These are phyloP conservation scores for Chlorella variabilis DNA, from an alignment of 163 green algal genomes.

Conservation along the genomic window DNA sequence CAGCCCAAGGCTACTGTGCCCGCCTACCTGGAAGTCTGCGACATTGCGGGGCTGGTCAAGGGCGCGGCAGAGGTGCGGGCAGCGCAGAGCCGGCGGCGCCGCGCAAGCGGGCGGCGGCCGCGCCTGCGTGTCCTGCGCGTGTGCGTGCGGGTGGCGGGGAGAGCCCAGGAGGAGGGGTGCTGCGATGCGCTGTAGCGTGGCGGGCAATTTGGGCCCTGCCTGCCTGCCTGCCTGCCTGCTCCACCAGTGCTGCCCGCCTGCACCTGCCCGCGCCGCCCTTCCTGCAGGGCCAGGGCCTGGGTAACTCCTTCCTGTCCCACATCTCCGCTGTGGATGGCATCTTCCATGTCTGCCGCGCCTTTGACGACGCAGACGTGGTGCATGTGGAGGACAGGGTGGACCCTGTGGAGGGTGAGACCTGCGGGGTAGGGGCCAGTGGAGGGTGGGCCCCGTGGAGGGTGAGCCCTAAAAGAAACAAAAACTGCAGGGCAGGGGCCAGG, in stretches of 20 bases:
- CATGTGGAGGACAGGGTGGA: conserved; percentile 96
- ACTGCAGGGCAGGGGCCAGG: too few relatives aligned
- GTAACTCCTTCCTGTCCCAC: conserved; percentile 98
- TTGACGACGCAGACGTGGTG: conserved; percentile 94
- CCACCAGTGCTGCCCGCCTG: too few relatives aligned
- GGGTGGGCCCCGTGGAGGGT: not conserved
- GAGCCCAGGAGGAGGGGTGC: too few relatives aligned
- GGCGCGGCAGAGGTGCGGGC: conserved; percentile 51
- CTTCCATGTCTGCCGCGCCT: conserved; percentile 94
- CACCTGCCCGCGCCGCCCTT: conserved; percentile 46
- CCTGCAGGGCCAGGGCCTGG: conserved; percentile 89
- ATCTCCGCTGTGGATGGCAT: conserved; percentile 97
- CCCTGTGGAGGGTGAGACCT: conserved; percentile 69
- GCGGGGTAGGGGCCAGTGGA: not conserved
- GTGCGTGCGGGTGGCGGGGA: too few relatives aligned
- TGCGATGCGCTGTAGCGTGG: too few relatives aligned
- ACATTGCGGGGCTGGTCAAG: conserved; percentile 98
- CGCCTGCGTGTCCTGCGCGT: too few relatives aligned
- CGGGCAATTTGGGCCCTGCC: too few relatives aligned
- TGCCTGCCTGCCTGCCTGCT: too few relatives aligned
- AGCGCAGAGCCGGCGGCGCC: too few relatives aligned
- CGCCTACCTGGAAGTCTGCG: conserved; percentile 93
- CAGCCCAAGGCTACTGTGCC: conserved; percentile 77
- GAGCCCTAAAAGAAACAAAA: too few relatives aligned
- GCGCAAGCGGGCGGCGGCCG: too few relatives aligned